These are phyloP conservation scores for Marchantia polymorpha DNA, from an alignment of 225 moss, liverwort and hornwort species.

Conservation along the genomic window DNA sequence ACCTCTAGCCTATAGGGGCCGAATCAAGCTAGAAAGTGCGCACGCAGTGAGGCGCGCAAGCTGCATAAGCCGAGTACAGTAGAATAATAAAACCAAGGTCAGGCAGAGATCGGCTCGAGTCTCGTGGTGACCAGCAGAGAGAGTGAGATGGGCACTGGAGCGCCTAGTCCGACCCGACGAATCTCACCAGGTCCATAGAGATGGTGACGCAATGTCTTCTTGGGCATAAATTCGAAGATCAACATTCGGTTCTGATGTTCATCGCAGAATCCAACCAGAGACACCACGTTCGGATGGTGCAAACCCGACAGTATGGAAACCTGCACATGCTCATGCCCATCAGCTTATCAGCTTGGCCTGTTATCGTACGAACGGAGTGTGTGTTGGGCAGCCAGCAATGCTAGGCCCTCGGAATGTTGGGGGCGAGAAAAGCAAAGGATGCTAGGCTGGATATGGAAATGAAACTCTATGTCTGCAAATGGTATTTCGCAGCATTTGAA, in stretches of 20 bases:
- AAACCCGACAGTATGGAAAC: constrained; percentile 58
- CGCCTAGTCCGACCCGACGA: background rate
- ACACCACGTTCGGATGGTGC: constrained; percentile 60
- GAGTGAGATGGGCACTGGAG: no score
- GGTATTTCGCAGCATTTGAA: no score
- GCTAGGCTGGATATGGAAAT: background rate
- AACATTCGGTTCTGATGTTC: constrained; percentile 52
- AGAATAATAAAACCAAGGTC: background rate
- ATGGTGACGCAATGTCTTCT: constrained; percentile 53
- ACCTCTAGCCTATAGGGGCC: background rate
- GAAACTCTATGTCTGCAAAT: no score
- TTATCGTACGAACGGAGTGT: background rate
- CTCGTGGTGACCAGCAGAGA: no score
- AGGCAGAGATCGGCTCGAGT: background rate
- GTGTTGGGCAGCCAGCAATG: no score
- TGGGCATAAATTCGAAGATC: constrained; percentile 53
- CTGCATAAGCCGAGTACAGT: background rate
- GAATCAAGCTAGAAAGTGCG: no score
- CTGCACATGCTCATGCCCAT: constrained; percentile 28
- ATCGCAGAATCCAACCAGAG: constrained; percentile 52
- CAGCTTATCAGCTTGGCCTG: no score
- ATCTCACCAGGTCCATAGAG: background rate
- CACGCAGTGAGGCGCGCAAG: background rate
- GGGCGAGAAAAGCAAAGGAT: background rate
- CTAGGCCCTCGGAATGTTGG: background rate